Evolutionary conservation across 495 filamentous ascomycete species (phyloP).

Genomic region (Lentithecium fluviatile): DNA sequence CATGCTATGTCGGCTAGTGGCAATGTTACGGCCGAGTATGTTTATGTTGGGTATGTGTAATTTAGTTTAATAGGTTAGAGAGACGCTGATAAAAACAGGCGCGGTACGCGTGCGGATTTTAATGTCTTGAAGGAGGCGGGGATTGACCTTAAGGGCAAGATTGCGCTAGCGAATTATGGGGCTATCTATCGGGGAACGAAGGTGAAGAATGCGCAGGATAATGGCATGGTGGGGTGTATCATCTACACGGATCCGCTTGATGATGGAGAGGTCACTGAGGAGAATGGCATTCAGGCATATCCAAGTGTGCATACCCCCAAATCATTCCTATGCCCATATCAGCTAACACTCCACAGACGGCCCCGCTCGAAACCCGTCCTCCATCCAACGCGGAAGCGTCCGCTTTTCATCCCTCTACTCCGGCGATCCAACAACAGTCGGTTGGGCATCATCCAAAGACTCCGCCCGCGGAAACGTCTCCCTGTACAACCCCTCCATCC

Average conservation of each 20-base stretch:
- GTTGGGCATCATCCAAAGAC: constrained; percentile 37
- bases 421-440: constrained; percentile 41
- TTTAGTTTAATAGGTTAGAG: neutral
- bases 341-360: constrained; percentile 28
- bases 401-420: constrained; percentile 38
- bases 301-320: constrained; percentile 15
- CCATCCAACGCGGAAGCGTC: constrained; percentile 38
- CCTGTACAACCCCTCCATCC: constrained; percentile 36
- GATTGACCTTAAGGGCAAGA: constrained; percentile 40
- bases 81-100: constrained; percentile 1
- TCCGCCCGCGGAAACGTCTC: constrained; percentile 28
- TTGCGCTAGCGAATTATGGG: constrained; percentile 41
- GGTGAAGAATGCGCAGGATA: constrained; percentile 39
- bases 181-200: constrained; percentile 39
- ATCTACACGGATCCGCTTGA: constrained; percentile 40
- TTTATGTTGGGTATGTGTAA: constrained; percentile 36
- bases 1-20: constrained; percentile 39
- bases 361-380: constrained; percentile 38
- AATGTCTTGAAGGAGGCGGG: constrained; percentile 34
- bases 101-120: constrained; percentile 38
- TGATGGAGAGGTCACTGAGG: constrained; percentile 39
- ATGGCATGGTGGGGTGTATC: constrained; percentile 40
- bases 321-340: neutral
- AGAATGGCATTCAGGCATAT: constrained; percentile 40
- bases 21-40: constrained; percentile 36